Percentiles rank a stretch among this genome's conserved stretches.
Conservation (phyloP, 495 filamentous ascomycete species). For the Daldinia bambusicola region DNA sequence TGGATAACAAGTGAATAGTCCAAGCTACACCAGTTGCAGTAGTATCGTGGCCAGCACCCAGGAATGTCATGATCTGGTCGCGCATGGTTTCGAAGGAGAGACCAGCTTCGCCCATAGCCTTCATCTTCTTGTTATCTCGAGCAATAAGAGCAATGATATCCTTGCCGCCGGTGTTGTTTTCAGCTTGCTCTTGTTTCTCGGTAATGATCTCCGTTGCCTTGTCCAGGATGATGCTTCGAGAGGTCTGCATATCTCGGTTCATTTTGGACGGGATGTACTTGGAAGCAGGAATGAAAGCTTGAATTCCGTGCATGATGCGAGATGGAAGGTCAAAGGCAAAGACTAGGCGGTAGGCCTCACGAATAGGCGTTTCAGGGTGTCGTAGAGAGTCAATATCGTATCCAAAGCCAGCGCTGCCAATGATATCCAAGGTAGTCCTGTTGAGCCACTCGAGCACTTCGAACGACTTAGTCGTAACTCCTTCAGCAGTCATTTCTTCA, state of each 20-base stretch:
- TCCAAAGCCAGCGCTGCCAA: conserved; percentile 62
- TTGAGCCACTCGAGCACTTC: conserved; percentile 62
- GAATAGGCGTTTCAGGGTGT: conserved; percentile 54
- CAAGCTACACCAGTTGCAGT: conserved; percentile 53
- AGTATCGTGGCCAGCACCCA: conserved; percentile 55
- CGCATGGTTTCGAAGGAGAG: conserved; percentile 58
- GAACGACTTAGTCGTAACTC: conserved; percentile 46
- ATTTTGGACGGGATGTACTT: conserved; percentile 58
- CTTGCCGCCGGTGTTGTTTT: conserved; percentile 53
- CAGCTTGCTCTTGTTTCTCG: conserved; percentile 54
- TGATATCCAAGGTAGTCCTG: conserved; percentile 63
- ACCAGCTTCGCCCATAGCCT: conserved; percentile 49
- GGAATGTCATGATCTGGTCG: conserved; percentile 61
- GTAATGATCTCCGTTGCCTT: conserved; percentile 52
- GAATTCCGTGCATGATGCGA: conserved; percentile 55
- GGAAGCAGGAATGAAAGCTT: conserved; percentile 56
- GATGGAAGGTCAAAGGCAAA: conserved; percentile 58
- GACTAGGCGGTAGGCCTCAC: conserved; percentile 57
- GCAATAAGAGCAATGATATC: conserved; percentile 61
- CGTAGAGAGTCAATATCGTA: conserved; percentile 57
- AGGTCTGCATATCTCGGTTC: conserved; percentile 57
- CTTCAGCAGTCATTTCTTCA: conserved; percentile 49
- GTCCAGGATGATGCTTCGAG: conserved; percentile 53
- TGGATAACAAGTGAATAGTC: conserved; percentile 50
- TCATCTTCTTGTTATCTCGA: conserved; percentile 51